phyloP scores from a whole-genome alignment of 83 land plant species.

The Picea abies region DNA sequence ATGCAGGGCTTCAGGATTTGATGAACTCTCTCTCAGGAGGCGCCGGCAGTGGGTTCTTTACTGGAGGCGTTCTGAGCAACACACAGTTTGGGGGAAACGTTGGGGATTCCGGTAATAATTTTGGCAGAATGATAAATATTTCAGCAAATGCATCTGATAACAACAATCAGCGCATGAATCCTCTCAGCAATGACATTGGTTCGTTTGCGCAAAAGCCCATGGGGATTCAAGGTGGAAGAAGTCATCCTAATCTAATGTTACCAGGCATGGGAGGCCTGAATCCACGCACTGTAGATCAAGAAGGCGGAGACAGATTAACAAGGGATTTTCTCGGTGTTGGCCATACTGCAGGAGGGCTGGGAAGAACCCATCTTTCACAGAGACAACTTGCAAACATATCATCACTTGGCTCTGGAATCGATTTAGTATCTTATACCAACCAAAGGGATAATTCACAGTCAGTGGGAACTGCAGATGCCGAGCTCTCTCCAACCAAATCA shows the following conservation, averaged over 20 bases:
- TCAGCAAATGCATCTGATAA: not conserved
- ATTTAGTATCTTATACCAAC: not conserved
- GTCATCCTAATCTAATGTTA: not conserved
- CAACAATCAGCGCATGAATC: not conserved
- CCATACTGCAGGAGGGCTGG: not conserved
- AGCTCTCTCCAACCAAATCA: constrained; percentile 6
- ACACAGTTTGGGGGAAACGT: not conserved
- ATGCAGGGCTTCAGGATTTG: constrained; percentile 31
- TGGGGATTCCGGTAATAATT: not conserved
- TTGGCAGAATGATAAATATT: not conserved
- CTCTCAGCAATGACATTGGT: not conserved
- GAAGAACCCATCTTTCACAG: constrained; percentile 4
- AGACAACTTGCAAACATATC: not conserved
- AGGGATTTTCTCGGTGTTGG: constrained; percentile 19
- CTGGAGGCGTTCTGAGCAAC: not conserved
- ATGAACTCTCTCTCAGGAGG: constrained; percentile 40
- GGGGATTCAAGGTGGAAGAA: not conserved
- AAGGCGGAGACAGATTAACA: constrained; percentile 9
- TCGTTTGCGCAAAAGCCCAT: not conserved
- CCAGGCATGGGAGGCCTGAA: not conserved
- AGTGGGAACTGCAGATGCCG: constrained; percentile 1
- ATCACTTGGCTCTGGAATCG: constrained; percentile 9
- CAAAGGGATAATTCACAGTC: constrained; percentile 8
- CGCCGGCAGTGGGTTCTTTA: not conserved
- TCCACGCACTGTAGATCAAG: not conserved